Conservation (phyloP, 768 basidiomycete species). For the Podaxis sp. region DNA sequence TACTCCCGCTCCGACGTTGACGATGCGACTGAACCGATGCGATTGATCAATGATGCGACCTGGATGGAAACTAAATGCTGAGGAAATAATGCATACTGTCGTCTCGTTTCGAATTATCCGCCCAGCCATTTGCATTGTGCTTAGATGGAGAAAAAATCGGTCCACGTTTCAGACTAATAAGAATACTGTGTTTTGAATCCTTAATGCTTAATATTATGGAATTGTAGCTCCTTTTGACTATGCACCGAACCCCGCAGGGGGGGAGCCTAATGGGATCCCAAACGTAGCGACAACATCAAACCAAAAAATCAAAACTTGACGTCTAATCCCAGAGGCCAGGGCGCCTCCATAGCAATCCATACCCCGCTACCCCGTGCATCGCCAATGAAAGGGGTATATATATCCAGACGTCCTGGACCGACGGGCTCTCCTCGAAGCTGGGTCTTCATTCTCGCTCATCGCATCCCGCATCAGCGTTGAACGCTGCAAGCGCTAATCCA, state of each 20-base stretch:
- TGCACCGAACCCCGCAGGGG: neutral
- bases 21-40: neutral
- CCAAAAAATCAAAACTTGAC: neutral
- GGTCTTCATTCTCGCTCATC: conserved; percentile 1
- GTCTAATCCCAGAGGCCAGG: neutral
- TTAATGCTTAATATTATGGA: neutral
- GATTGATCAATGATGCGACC: neutral
- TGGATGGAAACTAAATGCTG: neutral
- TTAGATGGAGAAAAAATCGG: too few relatives aligned
- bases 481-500: neutral
- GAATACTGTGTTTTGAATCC: too few relatives aligned
- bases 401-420: neutral
- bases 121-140: neutral
- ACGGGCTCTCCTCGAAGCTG: neutral
- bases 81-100: neutral
- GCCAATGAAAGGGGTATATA: neutral
- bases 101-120: neutral
- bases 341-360: neutral
- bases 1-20: neutral
- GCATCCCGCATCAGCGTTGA: neutral
- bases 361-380: neutral
- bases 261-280: neutral
- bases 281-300: neutral
- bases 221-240: neutral
- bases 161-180: too few relatives aligned